These are phyloP conservation scores for Sonneratia caseolaris DNA, from an alignment of 345 rosid genomes.

Conservation along the genomic window DNA sequence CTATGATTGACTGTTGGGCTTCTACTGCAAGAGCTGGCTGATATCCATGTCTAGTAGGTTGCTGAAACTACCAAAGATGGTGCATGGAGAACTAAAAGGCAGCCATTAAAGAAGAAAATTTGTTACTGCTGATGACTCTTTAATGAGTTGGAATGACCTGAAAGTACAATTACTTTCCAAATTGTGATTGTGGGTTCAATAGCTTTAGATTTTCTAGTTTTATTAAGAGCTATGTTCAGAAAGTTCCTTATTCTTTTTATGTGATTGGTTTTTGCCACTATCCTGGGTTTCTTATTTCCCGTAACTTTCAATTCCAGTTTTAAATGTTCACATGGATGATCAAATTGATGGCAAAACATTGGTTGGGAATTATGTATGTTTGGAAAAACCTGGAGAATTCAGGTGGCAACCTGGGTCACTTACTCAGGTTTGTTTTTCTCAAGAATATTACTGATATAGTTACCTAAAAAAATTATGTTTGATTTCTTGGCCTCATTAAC, in stretches of 20 bases:
- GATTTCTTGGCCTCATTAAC: not conserved
- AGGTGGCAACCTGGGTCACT: constrained; percentile 97
- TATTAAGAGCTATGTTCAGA: not conserved
- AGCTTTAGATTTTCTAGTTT: not conserved
- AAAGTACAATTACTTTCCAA: not conserved
- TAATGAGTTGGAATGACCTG: not conserved
- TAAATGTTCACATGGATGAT: constrained; percentile 91
- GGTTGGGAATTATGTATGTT: constrained; percentile 84
- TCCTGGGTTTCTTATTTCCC: not conserved
- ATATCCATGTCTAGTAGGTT: not conserved
- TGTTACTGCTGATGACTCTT: not conserved
- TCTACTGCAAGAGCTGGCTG: not conserved
- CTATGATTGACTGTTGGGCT: not conserved
- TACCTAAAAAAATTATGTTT: not conserved
- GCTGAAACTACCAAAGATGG: not conserved
- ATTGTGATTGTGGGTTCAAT: not conserved
- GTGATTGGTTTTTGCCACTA: not conserved
- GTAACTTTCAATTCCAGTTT: constrained; percentile 3
- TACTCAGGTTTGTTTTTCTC: constrained; percentile 58
- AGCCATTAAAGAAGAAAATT: not conserved
- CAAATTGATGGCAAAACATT: constrained; percentile 93
- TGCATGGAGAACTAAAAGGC: not conserved
- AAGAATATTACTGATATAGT: not conserved
- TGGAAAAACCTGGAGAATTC: constrained; percentile 95
- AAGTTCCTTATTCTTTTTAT: not conserved